Evolutionary conservation across 345 rosid species (phyloP).

Genomic region (Acer negundo): DNA sequence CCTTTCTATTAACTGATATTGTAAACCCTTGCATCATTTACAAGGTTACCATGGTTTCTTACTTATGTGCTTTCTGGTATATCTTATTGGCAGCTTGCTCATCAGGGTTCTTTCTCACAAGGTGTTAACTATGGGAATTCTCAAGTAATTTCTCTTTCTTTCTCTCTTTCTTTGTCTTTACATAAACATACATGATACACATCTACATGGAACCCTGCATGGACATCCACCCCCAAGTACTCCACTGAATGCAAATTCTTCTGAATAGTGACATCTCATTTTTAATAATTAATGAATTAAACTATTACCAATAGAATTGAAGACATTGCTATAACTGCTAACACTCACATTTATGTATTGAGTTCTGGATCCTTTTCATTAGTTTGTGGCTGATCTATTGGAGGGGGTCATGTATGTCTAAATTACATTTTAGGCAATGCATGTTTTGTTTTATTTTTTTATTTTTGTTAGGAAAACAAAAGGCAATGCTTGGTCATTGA

Average conservation of each 20-base stretch:
- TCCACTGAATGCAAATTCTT: background rate
- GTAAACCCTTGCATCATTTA: background rate
- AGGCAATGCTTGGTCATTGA: too few relatives aligned
- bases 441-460: too few relatives aligned
- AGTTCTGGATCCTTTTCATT: background rate
- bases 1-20: background rate
- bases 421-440: background rate
- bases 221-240: background rate
- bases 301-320: background rate
- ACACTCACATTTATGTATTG: background rate
- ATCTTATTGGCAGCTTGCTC: slow-evolving; percentile 53
- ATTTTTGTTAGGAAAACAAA: too few relatives aligned
- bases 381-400: background rate
- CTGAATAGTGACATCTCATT: background rate
- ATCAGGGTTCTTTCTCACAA: slow-evolving; percentile 56
- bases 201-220: background rate
- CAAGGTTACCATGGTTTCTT: background rate
- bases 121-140: slow-evolving; percentile 55
- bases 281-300: background rate
- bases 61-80: slow-evolving; percentile 16
- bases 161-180: slow-evolving; percentile 8
- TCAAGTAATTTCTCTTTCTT: slow-evolving; percentile 50
- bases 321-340: background rate
- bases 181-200: background rate
- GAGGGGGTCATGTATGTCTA: background rate